Evolutionary conservation across 208 protist genomes (phyloP), one percentile per base, ranked within the genome.

Genomic region (Trypanosoma boissoni): DNA sequence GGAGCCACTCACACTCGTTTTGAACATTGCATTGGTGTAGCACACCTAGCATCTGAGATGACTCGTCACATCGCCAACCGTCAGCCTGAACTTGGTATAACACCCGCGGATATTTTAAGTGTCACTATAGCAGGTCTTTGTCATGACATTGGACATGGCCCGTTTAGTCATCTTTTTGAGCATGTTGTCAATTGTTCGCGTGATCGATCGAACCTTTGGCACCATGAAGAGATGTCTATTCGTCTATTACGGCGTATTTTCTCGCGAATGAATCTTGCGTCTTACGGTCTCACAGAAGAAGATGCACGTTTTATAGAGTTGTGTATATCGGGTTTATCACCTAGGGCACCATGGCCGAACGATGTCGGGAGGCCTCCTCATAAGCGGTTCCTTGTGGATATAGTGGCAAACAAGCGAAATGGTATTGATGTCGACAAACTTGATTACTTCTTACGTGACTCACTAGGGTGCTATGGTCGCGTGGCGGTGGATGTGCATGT

Each of bases 401-500:
- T 86, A 26, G 64, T 78, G 0, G 52, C 67, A 24, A 78, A 78
- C 62, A 73, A 84, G 44, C 57, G 78, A 4, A 96, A 88, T 58
- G 80, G 75, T 28, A 54, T 97, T 6, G 94, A 98, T 61, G 92
- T 97, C 4, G 94, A 98, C 53, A 97, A 96, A 66, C 83, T 96
- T 51, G 94, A 97, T 65, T 97, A 97, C 54, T 60, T 97, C 20
- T 36, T 72, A 5, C 74, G 94, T 36, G 94, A 97, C 64, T 71
- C 71, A 9, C 44, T 76, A 46, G 58, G 23, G 3, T 67, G 58
- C 36, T 75, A 65, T 50, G 76, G 76, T 45, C 42, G 62, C 4
- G 57, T 55, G 18, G 60, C 58, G 43, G 42, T 80, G 52, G 78
- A 76, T 49, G 76, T 76, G 1, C 58, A 83, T 42, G 63, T 85